Base-by-base conservation (phyloP, 1,139 yeast genomes). In the Yamadazyma atlantica region DNA sequence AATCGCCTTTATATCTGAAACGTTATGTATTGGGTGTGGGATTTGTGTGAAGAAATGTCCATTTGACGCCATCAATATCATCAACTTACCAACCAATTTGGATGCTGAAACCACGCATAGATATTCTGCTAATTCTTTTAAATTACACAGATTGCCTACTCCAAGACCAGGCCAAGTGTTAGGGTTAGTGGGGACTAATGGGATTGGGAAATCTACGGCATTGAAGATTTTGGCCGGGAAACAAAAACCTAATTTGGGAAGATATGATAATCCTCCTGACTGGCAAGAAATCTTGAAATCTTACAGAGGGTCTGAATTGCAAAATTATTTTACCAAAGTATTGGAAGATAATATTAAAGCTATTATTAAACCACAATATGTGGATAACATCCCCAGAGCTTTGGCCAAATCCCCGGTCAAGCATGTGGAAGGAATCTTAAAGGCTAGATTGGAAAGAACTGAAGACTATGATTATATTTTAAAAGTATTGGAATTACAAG, bases 121-220 rank as follows among this genome's bases (percentile, higher is more conserved):
- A 73, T 92, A 92, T 65, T 87, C 97, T 34, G 98, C 97, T 42
- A 92, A 92, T 66, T 88, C 97, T 36, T 92, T 92, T 81, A 92
- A 92, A 67, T 78, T 92, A 57, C 98, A 92, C 64, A 80, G 98
- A 64, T 75, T 92, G 54, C 98, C 98, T 16, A 90, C 96, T 43
- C 98, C 98, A 50, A 85, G 98, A 69, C 97, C 98, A 5, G 98
- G 97, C 43, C 98, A 92, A 68, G 98, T 92, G 34, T 75, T 92
- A 51, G 98, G 98, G 49, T 77, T 92, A 53, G 98, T 92, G 35
- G 98, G 98, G 58, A 87, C 97, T 42, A 92, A 92, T 73, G 98
- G 98, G 88, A 92, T 92, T 58, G 98, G 98, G 55, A 92, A 92
- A 62, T 85, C 96, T 10, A 92, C 98, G n/a, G 98, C 98, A 9